Evolutionary conservation across 2,329 filamentous ascomycete genomes (phyloP), one percentile per base, ranked within the genome.

Genomic region (Claviceps arundinis): DNA sequence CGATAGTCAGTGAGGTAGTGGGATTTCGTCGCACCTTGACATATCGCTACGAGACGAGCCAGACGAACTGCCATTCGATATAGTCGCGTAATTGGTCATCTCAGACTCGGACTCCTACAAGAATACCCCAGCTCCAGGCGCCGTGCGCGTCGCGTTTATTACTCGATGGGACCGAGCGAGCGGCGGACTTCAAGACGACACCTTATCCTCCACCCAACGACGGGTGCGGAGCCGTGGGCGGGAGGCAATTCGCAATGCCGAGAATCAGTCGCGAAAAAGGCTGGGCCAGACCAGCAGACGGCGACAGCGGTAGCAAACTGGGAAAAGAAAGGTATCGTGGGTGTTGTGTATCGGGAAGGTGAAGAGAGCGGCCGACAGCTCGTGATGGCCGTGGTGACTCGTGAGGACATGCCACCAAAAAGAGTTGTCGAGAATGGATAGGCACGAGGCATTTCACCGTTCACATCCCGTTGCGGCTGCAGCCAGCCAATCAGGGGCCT

Each of bases 31-130:
- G 50, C 60, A 77, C 74, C 73, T 73, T 56, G 73, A 67, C 75
- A 78, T 79, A 55, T 69, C 70, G 68, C 64, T 69, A 58, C 61
- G 62, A 56, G 65, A 62, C 56, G 68, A 66, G 64, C 66, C 64
- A 62, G 64, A 47, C 48, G 63, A 49, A 46, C 50, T 70, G 63
- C 68, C 73, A 73, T 75, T 67, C 64, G 73, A 63, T 55, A 80
- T 74, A 52, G 72, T 73, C 51, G 71, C 73, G 62, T 80, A 79
- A 58, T 72, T 74, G 63, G 74, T 72, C 77, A 80, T 80, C 69
- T 66, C 68, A 65, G 55, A 50, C 40, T 42, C 26, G 8, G 19
- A 24, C 8, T 43, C 22, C 30, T 38, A 14, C 24, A 46, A 22
- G 17, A 44, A 56, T 22, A 48, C 42, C 17, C 48, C 40, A 48